These are phyloP conservation scores for Colletotrichum sp. DNA, from an alignment of 2,329 filamentous ascomycete genomes.

Conservation along the genomic window DNA sequence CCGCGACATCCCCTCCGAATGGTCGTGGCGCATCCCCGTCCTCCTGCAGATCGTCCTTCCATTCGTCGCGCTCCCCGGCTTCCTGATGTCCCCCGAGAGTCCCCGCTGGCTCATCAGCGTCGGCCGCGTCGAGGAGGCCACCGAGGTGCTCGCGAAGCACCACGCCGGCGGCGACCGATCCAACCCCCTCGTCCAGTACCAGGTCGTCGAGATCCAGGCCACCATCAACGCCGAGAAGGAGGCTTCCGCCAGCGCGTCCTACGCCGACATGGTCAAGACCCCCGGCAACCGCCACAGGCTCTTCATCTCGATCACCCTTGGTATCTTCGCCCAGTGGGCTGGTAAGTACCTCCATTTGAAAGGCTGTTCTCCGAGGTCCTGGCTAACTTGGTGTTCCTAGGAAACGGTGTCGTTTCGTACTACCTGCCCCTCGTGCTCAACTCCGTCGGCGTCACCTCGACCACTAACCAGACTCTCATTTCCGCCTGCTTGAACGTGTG, in stretches of 20 bases:
- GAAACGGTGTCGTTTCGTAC: constrained; percentile 34
- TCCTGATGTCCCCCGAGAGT: constrained; percentile 32
- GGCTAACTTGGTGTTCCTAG: accelerated
- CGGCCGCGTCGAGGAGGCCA: constrained; percentile 33
- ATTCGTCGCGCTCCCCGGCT: constrained; percentile 32
- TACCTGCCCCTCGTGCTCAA: constrained; percentile 25
- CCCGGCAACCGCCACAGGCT: constrained; percentile 32
- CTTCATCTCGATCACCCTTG: constrained; percentile 32
- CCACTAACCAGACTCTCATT: constrained; percentile 42
- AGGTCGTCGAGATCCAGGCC: constrained; percentile 27
- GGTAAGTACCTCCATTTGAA: background rate
- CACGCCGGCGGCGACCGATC: constrained; percentile 45
- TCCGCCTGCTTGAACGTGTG: constrained; percentile 16
- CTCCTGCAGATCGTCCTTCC: constrained; percentile 51
- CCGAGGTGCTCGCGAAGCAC: constrained; percentile 40
- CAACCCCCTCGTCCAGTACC: constrained; percentile 40
- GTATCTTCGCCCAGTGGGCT: constrained; percentile 30
- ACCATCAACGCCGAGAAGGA: constrained; percentile 25
- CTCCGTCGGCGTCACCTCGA: constrained; percentile 31
- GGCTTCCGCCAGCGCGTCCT: constrained; percentile 1
- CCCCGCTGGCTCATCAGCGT: constrained; percentile 32
- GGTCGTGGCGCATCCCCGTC: constrained; percentile 17
- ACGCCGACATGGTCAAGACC: constrained; percentile 20
- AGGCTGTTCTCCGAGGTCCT: accelerated
- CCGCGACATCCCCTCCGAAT: background rate